These are phyloP conservation scores for Daedalea quercina DNA, from an alignment of 768 basidiomycete species.

Conservation along the genomic window DNA sequence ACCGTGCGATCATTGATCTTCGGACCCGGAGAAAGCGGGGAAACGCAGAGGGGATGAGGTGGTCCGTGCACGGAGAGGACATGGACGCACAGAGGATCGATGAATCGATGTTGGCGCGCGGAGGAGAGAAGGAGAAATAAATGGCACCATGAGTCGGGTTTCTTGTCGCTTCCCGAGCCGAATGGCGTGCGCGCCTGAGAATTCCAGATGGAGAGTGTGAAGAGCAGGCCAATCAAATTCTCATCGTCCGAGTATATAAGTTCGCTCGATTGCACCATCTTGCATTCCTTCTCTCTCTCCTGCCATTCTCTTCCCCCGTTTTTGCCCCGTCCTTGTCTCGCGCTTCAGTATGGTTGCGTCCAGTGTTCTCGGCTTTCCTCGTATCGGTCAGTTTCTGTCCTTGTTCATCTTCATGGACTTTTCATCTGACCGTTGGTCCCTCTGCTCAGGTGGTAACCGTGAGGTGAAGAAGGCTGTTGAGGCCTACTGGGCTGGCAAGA, in stretches of 20 bases:
- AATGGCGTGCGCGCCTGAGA: not conserved
- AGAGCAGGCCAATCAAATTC: slow-evolving; percentile 1
- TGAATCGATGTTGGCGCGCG: not conserved
- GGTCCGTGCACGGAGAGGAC: too few relatives aligned
- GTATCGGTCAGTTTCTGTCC: slow-evolving; percentile 35
- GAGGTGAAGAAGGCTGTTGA: slow-evolving; percentile 98
- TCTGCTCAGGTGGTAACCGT: slow-evolving; percentile 71
- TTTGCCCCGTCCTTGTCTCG: slow-evolving; percentile 10
- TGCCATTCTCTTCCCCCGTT: slow-evolving; percentile 14
- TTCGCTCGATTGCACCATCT: slow-evolving; percentile 1
- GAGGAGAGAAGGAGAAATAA: too few relatives aligned
- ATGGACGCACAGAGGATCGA: not conserved
- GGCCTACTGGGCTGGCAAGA: slow-evolving; percentile 95
- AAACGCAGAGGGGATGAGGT: too few relatives aligned
- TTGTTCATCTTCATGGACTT: not conserved
- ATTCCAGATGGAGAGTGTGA: not conserved
- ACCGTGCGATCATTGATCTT: too few relatives aligned
- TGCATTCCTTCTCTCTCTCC: slow-evolving; percentile 7
- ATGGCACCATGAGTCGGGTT: not conserved
- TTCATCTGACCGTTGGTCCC: not conserved
- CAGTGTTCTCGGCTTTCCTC: slow-evolving; percentile 53
- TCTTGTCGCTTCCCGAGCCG: not conserved
- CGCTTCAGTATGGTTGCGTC: slow-evolving; percentile 35
- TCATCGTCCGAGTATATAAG: slow-evolving; percentile 4
- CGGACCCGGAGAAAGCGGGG: too few relatives aligned